phyloP scores from a whole-genome alignment of 148 eudicot species.

The Fagopyrum esculentum region DNA sequence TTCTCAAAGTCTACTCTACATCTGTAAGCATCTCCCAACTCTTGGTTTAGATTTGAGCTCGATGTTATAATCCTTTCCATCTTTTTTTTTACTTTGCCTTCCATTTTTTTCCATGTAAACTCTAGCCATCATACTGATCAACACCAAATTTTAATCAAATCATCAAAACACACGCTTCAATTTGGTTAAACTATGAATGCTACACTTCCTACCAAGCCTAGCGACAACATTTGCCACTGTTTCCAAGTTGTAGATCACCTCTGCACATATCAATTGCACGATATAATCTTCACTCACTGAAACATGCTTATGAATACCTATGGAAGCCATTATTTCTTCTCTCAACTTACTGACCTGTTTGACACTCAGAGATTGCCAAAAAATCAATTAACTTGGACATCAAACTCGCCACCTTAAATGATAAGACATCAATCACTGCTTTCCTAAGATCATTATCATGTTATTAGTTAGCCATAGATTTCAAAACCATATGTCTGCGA shows the following conservation, averaged over 20 bases:
- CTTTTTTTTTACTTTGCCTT: conserved; percentile 38
- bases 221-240: conserved; percentile 37
- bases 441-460: conserved; percentile 21
- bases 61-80: conserved; percentile 41
- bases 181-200: conserved; percentile 32
- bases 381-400: conserved; percentile 29
- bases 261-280: conserved; percentile 35
- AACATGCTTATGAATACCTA: conserved; percentile 40
- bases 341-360: conserved; percentile 36
- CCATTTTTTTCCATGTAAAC: conserved; percentile 45
- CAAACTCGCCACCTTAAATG: conserved; percentile 32
- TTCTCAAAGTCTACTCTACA: conserved; percentile 44
- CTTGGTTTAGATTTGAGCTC: conserved; percentile 47
- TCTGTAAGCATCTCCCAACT: conserved; percentile 49
- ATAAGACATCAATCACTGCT: conserved; percentile 34
- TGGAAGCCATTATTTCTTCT: conserved; percentile 37
- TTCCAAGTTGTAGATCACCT: conserved; percentile 34
- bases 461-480: conserved; percentile 41
- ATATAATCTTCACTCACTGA: conserved; percentile 45
- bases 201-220: conserved; percentile 47
- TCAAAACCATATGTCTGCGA: conserved; percentile 52
- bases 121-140: conserved; percentile 36
- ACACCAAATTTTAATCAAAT: conserved; percentile 27
- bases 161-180: conserved; percentile 41
- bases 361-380: conserved; percentile 42